phyloP scores from a whole-genome alignment of 1,139 yeast genomes.

The Chernovozyma aurita region DNA sequence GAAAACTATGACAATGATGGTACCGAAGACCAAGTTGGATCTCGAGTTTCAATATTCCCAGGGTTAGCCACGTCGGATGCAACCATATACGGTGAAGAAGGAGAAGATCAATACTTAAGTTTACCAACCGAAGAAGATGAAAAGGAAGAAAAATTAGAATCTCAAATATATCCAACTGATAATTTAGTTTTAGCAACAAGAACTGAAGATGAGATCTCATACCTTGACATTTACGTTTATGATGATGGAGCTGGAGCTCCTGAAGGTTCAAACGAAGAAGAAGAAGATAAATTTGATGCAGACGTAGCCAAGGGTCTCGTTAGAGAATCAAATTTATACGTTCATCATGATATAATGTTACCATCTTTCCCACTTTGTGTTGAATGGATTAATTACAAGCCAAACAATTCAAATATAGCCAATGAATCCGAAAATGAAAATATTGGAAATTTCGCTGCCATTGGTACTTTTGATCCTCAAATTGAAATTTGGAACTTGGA shows the following conservation, averaged over 20 bases:
- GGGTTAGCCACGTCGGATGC: conserved; percentile 57
- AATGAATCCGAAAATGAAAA: too few relatives aligned
- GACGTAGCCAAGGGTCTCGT: conserved; percentile 67
- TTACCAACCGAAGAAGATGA: conserved; percentile 65
- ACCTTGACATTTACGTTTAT: conserved; percentile 87
- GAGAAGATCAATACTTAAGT: conserved; percentile 63
- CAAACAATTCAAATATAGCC: conserved; percentile 33
- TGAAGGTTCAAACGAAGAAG: conserved; percentile 57
- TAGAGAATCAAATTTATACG: conserved; percentile 74
- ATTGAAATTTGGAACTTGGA: conserved; percentile 97
- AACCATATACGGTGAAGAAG: conserved; percentile 48
- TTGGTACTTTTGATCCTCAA: conserved; percentile 96
- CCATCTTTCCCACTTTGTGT: conserved; percentile 97
- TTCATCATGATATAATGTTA: conserved; percentile 94
- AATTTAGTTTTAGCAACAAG: conserved; percentile 86
- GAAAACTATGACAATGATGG: conserved; percentile 77
- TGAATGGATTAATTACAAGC: conserved; percentile 85
- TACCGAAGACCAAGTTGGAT: conserved; percentile 43
- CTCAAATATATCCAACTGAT: conserved; percentile 86
- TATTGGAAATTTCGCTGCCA: conserved; percentile 87
- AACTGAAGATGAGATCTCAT: conserved; percentile 93
- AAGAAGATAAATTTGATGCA: conserved; percentile 55
- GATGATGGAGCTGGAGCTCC: conserved; percentile 92
- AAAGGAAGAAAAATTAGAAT: conserved; percentile 72
- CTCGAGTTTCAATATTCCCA: conserved; percentile 61